Percentiles rank a stretch among this genome's conserved stretches.
Evolutionary conservation across 768 basidiomycete species (phyloP).

Genomic region (Lactarius tabidus): DNA sequence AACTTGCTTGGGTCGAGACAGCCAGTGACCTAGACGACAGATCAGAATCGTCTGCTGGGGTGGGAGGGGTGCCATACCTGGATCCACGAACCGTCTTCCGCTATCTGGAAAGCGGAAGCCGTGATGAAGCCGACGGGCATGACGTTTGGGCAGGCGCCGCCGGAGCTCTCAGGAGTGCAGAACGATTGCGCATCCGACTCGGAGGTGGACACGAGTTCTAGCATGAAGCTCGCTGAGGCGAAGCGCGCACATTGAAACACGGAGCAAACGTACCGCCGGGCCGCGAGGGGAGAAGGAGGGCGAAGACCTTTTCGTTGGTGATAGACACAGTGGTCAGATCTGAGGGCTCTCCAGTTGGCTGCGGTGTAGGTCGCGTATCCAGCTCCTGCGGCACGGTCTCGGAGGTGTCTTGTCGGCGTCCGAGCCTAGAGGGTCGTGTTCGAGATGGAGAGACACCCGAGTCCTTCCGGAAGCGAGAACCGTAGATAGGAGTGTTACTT

Average conservation of each 20-base stretch:
- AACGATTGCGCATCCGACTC: constrained; percentile 38
- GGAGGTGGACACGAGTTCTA: constrained; percentile 40
- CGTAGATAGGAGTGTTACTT: neutral
- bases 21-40: constrained; percentile 36
- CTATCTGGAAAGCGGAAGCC: constrained; percentile 34
- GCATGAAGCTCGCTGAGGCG: neutral
- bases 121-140: constrained; percentile 39
- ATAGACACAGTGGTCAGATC: constrained; percentile 38
- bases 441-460: constrained; percentile 6
- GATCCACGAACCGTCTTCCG: constrained; percentile 38
- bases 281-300: constrained; percentile 36
- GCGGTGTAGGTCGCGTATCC: constrained; percentile 37
- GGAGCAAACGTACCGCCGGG: constrained; percentile 32
- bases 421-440: constrained; percentile 1
- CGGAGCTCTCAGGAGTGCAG: constrained; percentile 33
- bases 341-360: constrained; percentile 37
- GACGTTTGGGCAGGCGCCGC: constrained; percentile 29
- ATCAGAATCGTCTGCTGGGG: neutral
- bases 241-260: neutral
- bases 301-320: constrained; percentile 31
- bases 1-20: constrained; percentile 37
- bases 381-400: constrained; percentile 2
- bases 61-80: constrained; percentile 30
- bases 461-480: constrained; percentile 6
- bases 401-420: constrained; percentile 1